These are phyloP conservation scores for Rutstroemia sydowiana DNA, from an alignment of 2,329 filamentous ascomycete genomes.

Conservation along the genomic window DNA sequence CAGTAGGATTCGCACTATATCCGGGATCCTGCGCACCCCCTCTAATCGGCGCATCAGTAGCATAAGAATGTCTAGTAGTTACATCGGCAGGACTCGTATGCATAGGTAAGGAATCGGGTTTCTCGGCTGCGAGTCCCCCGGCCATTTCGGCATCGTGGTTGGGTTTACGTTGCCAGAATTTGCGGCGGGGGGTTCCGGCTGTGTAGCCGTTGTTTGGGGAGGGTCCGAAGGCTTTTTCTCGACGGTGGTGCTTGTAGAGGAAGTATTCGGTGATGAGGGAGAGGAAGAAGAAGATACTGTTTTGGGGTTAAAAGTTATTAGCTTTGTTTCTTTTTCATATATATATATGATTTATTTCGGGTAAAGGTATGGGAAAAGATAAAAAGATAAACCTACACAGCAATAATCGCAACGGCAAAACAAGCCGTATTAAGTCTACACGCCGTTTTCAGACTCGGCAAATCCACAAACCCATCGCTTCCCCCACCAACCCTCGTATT, in stretches of 20 bases:
- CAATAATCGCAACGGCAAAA: slow-evolving; percentile 72
- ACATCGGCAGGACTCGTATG: slow-evolving; percentile 35
- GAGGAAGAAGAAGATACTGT: slow-evolving; percentile 69
- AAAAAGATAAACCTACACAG: slow-evolving; percentile 47
- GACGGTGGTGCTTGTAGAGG: slow-evolving; percentile 63
- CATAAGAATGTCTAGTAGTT: slow-evolving; percentile 18
- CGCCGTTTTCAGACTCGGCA: slow-evolving; percentile 45
- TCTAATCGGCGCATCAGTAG: slow-evolving; percentile 23
- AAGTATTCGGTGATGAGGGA: slow-evolving; percentile 62
- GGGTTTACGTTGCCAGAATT: slow-evolving; percentile 27
- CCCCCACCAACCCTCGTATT: slow-evolving; percentile 39
- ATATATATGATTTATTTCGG: too few species aligned
- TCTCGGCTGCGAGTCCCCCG: slow-evolving; percentile 13
- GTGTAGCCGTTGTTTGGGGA: slow-evolving; percentile 63
- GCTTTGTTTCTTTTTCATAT: slow-evolving; percentile 3
- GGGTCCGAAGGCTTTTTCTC: slow-evolving; percentile 65
- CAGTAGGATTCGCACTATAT: too few species aligned
- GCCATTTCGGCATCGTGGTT: background rate
- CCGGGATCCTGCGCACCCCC: too few species aligned
- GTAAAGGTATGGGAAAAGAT: background rate
- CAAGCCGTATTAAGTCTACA: slow-evolving; percentile 71
- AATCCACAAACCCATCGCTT: slow-evolving; percentile 35
- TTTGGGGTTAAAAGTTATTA: background rate
- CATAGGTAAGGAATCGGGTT: slow-evolving; percentile 31
- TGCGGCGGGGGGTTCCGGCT: slow-evolving; percentile 41